Base-by-base conservation (phyloP, 257 asterid genomes). In the Forsythia viridissima region DNA sequence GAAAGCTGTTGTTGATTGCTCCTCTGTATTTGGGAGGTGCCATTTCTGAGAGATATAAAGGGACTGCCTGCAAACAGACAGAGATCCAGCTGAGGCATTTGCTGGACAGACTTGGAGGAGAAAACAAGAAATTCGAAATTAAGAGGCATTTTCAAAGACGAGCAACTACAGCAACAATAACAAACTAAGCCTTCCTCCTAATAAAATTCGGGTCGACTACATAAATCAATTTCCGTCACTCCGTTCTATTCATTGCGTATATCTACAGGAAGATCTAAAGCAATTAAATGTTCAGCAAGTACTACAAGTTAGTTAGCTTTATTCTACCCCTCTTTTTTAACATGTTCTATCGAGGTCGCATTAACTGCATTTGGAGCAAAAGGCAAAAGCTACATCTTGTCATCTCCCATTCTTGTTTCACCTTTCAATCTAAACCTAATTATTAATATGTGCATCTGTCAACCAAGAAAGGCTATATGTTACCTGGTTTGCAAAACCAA, bases 41-140 rank as follows among this genome's bases (percentile, higher is more conserved):
- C 98, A 94, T 94, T 91, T 94, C 98, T 5, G 98, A 92, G 2
- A 94, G 92, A 72, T 92, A 94, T 40, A 94, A 41, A 3, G 98
- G 98, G 2, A 91, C 98, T 3, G 98, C 89, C 98, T 93, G 89
- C 40, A 78, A 39, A 70, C 8, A 24, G 48, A 74, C 44, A 42
- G 40, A 48, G 24, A 21, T 13, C n/a, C 11, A 39, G n/a, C 37
- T 18, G 65, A 55, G 4, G 21, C 65, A 55, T 55, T 55, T 18
- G 65, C 5, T n/a, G 65, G 65, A 55, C 65, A n/a, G 65, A 55
- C 65, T 1, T 55, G 52, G 15, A 44, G 30, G 30, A 48, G 30
- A 55, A 55, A 21, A 2, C 21, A 1, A 8, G 6, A 6, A 55
- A 55, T 6, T 55, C 10, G 4, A 52, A 55, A 18, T 6, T 55